Evolutionary conservation across 345 rosid species (phyloP), one percentile per base, ranked within the genome.

Genomic region (Citrus glauca): DNA sequence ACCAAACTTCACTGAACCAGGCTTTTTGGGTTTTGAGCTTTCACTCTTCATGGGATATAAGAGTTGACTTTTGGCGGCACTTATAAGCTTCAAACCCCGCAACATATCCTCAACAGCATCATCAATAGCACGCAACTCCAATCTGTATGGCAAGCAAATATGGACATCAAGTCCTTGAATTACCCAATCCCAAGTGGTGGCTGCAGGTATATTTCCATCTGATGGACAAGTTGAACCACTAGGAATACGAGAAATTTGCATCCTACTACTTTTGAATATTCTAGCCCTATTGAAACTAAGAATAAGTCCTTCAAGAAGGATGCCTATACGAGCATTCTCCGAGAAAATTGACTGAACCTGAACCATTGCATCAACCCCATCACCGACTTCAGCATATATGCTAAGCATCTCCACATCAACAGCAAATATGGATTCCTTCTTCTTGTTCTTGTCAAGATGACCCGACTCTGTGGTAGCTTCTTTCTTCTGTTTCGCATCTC

Each of bases 311-410:
- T 96, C 99, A 81, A 96, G 92, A 86, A 96, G 98, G 71, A 96
- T 89, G 53, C 99, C 99, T 79, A 96, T 94, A 68, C 89, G 85
- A 33, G 95, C 97, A 86, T 96, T 92, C 91, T 96, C 99, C 16
- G 99, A 96, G 84, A 96, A 96, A 78, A 96, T 96, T 84, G 99
- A 96, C 28, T 94, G 97, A 81, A 92, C 90, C 86, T 91, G 93
- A 83, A 96, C 80, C 79, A 67, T 75, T 64, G 87, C 89, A 60
- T 91, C 97, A 78, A 94, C 98, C 75, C 99, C 98, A 85, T 96
- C 99, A 86, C 99, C 99, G 61, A 78, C 93, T 71, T 62, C 95
- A 82, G 95, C 99, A 82, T 91, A 91, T 83, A 96, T 79, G 62
- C 85, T 89, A 78, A 96, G 84, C 83, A 75, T 83, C 87, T 96